phyloP scores from a whole-genome alignment of 345 rosid species.

The Bruguiera sexangula region DNA sequence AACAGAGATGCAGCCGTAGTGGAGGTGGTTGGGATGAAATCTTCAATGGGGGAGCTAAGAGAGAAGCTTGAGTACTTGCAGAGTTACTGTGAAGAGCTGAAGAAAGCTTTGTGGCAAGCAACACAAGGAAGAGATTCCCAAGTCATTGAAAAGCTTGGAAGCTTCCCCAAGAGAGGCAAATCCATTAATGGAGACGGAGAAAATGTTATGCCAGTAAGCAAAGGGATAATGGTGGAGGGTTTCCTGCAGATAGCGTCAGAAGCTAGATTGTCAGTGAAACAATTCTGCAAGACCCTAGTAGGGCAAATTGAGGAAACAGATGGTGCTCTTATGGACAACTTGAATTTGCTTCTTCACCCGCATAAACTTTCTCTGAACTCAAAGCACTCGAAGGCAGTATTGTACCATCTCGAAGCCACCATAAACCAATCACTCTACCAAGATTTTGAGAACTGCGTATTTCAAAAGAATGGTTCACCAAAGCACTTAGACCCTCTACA shows the following conservation, averaged over 20 bases:
- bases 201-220: constrained; percentile 63
- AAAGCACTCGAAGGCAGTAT: constrained; percentile 58
- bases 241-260: constrained; percentile 92
- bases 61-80: constrained; percentile 82
- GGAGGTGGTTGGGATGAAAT: constrained; percentile 75
- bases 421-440: constrained; percentile 77
- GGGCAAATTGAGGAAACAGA: constrained; percentile 72
- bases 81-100: constrained; percentile 73
- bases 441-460: constrained; percentile 81
- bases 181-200: constrained; percentile 35
- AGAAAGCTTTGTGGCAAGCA: constrained; percentile 70
- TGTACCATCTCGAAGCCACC: constrained; percentile 72
- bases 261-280: constrained; percentile 85
- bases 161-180: constrained; percentile 37
- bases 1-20: constrained; percentile 64
- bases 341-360: constrained; percentile 63
- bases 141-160: constrained; percentile 31
- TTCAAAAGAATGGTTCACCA: constrained; percentile 71
- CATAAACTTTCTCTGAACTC: constrained; percentile 57
- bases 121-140: constrained; percentile 38
- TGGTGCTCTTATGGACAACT: constrained; percentile 40
- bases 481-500: constrained; percentile 66
- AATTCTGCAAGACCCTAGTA: constrained; percentile 74
- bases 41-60: constrained; percentile 66
- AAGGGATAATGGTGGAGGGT: constrained; percentile 85